Conservation (phyloP, 441 rosid genomes). For the Aleurites moluccanus region DNA sequence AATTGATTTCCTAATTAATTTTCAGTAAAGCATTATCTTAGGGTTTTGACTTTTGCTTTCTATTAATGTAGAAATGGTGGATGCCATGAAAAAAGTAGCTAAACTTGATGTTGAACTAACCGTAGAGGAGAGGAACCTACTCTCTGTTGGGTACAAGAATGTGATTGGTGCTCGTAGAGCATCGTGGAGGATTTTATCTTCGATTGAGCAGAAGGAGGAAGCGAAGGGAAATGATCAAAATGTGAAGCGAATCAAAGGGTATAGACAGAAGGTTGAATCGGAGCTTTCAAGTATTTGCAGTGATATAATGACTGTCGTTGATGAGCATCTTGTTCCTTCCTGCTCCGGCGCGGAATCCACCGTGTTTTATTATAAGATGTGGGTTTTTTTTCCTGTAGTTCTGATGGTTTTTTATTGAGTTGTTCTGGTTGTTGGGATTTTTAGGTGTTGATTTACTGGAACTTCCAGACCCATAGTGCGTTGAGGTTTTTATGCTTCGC, state of each 20-base stretch:
- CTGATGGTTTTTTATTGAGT: neutral
- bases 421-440: neutral
- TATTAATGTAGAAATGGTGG: conserved; percentile 57
- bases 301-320: conserved; percentile 45
- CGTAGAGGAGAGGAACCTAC: conserved; percentile 48
- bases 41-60: conserved; percentile 13
- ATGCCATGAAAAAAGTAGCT: conserved; percentile 71
- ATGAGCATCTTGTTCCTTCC: conserved; percentile 51
- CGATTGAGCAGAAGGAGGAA: conserved; percentile 49
- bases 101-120: conserved; percentile 68
- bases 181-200: conserved; percentile 48
- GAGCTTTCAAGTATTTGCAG: conserved; percentile 42
- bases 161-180: conserved; percentile 47
- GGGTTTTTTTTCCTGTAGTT: neutral
- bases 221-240: conserved; percentile 38
- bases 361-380: conserved; percentile 47
- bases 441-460: neutral
- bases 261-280: conserved; percentile 42
- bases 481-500: neutral
- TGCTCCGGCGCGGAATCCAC: conserved; percentile 39
- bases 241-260: conserved; percentile 45
- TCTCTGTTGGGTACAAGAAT: conserved; percentile 47
- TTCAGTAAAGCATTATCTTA: neutral
- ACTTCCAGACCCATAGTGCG: neutral
- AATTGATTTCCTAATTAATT: neutral